phyloP scores from a whole-genome alignment of 2,329 filamentous ascomycete species.

The Claviceps sorghi region DNA sequence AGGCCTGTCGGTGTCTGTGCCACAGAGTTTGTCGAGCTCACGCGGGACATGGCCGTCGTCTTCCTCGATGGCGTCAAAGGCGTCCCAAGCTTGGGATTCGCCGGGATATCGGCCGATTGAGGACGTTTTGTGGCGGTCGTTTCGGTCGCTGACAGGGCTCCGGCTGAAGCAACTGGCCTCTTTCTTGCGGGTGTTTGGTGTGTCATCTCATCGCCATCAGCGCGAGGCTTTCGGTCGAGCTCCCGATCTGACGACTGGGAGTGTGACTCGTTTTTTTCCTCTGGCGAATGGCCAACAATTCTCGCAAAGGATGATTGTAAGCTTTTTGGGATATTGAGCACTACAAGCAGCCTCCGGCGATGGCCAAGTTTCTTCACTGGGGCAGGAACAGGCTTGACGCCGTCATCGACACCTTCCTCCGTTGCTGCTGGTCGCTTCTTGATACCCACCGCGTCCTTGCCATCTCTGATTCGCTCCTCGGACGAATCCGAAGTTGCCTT shows the following conservation, averaged over 20 bases:
- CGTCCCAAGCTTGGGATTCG: slow-evolving; percentile 18
- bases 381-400: background rate
- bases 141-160: slow-evolving; percentile 23
- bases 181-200: slow-evolving; percentile 27
- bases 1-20: slow-evolving; percentile 35
- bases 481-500: slow-evolving; percentile 15
- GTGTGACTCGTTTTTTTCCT: slow-evolving; percentile 23
- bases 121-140: slow-evolving; percentile 26
- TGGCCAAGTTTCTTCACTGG: slow-evolving; percentile 8
- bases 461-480: slow-evolving; percentile 10
- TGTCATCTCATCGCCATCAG: slow-evolving; percentile 27
- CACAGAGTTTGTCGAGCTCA: slow-evolving; percentile 37
- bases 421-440: slow-evolving; percentile 15
- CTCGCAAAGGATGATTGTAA: slow-evolving; percentile 29
- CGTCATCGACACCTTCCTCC: slow-evolving; percentile 21
- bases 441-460: slow-evolving; percentile 10
- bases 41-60: slow-evolving; percentile 36
- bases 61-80: slow-evolving; percentile 40
- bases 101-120: slow-evolving; percentile 25
- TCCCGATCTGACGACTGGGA: slow-evolving; percentile 11
- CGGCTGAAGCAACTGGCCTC: slow-evolving; percentile 27
- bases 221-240: slow-evolving; percentile 20
- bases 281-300: slow-evolving; percentile 28
- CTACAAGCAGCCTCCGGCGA: slow-evolving; percentile 25
- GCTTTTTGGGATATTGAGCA: slow-evolving; percentile 34